phyloP scores from a whole-genome alignment of 768 basidiomycete genomes.

The Leccinum boreale region DNA sequence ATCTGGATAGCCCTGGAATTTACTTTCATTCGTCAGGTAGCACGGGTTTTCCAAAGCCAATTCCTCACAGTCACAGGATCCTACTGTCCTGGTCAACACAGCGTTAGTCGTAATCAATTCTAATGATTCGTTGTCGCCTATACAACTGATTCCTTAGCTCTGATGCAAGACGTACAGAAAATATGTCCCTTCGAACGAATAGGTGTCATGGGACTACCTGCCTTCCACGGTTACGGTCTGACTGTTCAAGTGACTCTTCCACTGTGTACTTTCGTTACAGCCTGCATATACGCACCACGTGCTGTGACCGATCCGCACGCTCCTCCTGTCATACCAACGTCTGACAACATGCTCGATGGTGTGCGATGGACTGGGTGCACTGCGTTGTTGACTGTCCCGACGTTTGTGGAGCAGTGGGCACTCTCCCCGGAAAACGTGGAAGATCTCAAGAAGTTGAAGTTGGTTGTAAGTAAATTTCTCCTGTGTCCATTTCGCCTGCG shows the following conservation, averaged over 20 bases:
- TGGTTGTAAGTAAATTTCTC: slow-evolving; percentile 14
- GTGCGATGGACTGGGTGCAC: slow-evolving; percentile 6
- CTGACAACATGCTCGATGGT: slow-evolving; percentile 19
- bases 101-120: slow-evolving; percentile 22
- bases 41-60: slow-evolving; percentile 44
- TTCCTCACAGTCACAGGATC: slow-evolving; percentile 30
- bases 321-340: slow-evolving; percentile 19
- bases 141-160: neutral
- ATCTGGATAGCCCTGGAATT: neutral
- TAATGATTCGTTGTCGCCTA: neutral
- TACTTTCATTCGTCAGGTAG: slow-evolving; percentile 32
- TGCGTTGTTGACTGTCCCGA: slow-evolving; percentile 15
- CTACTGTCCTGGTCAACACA: slow-evolving; percentile 29
- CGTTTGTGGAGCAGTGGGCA: slow-evolving; percentile 16
- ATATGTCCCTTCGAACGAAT: slow-evolving; percentile 15
- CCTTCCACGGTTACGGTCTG: slow-evolving; percentile 39
- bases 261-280: slow-evolving; percentile 23
- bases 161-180: neutral
- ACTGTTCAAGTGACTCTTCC: slow-evolving; percentile 30
- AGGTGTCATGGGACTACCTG: slow-evolving; percentile 33
- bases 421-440: slow-evolving; percentile 12
- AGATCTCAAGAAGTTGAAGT: slow-evolving; percentile 14
- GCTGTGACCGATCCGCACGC: neutral
- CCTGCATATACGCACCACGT: slow-evolving; percentile 34
- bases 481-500: neutral